Percentiles rank a stretch among this genome's conserved stretches.
Conservation (phyloP, 768 basidiomycete species). For the Mycena floridula region DNA sequence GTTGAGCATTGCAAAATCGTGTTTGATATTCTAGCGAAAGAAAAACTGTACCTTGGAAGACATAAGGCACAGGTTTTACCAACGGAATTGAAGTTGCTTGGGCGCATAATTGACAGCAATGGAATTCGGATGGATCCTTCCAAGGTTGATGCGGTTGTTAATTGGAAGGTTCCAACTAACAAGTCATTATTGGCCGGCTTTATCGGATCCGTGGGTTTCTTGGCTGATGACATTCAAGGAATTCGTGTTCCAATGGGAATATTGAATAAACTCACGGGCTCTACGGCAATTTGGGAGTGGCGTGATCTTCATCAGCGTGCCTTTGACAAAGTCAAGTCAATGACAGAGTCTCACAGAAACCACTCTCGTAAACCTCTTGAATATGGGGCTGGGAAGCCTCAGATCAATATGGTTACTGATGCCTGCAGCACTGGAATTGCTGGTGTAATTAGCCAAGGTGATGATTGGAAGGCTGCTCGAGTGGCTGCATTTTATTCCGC, state of each 20-base stretch:
- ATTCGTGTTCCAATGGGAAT: constrained; percentile 25
- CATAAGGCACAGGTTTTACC: constrained; percentile 22
- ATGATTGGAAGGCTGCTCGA: constrained; percentile 21
- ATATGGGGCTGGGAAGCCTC: constrained; percentile 12
- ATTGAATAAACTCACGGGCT: constrained; percentile 14
- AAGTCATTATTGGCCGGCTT: constrained; percentile 23
- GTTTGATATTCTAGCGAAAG: constrained; percentile 17
- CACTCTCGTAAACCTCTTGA: constrained; percentile 13
- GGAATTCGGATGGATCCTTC: constrained; percentile 33
- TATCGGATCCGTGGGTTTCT: constrained; percentile 29
- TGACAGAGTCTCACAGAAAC: constrained; percentile 10
- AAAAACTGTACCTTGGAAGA: constrained; percentile 21
- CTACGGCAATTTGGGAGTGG: constrained; percentile 18
- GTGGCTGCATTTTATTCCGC: constrained; percentile 28
- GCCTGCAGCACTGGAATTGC: constrained; percentile 22
- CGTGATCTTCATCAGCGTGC: constrained; percentile 16
- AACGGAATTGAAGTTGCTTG: constrained; percentile 22
- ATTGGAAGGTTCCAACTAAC: constrained; percentile 7
- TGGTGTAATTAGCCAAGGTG: constrained; percentile 22
- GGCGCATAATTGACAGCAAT: constrained; percentile 23
- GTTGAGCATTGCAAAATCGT: constrained; percentile 19
- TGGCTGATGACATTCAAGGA: constrained; percentile 17
- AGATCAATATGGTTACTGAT: constrained; percentile 27
- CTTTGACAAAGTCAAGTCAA: constrained; percentile 29
- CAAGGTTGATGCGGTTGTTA: constrained; percentile 27